phyloP scores from a whole-genome alignment of 2,329 filamentous ascomycete genomes.

The Penicillium sp. region DNA sequence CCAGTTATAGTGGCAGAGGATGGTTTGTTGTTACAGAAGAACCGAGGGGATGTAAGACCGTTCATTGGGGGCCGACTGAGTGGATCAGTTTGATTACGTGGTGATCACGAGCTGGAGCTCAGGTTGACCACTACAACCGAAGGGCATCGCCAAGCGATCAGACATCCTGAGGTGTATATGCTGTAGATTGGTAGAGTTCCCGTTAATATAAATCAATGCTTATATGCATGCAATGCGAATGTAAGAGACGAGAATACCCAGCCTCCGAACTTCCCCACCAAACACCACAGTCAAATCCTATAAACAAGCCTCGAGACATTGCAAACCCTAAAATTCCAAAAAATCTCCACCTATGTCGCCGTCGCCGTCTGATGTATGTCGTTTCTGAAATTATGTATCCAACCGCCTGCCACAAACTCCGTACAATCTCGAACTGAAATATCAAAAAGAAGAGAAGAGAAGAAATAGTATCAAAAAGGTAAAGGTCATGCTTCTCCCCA shows the following conservation, averaged over 20 bases:
- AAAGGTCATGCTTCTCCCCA: constrained; percentile 70
- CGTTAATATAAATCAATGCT: neutral
- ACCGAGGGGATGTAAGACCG: neutral
- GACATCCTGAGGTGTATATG: neutral
- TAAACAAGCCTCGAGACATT: neutral
- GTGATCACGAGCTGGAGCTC: too few species aligned
- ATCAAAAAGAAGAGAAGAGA: neutral
- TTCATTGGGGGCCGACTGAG: neutral
- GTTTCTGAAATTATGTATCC: neutral
- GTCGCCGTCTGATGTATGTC: neutral
- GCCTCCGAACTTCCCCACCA: neutral
- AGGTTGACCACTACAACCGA: too few species aligned
- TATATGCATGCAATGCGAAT: constrained; percentile 1
- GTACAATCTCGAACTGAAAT: neutral
- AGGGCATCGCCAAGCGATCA: too few species aligned
- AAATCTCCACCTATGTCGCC: neutral
- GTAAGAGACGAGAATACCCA: neutral
- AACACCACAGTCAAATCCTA: neutral
- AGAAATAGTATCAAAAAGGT: neutral
- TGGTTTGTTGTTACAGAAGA: neutral
- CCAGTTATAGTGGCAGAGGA: neutral
- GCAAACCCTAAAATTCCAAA: neutral
- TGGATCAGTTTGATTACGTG: too few species aligned
- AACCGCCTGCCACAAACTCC: neutral
- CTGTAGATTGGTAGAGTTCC: neutral